These are phyloP conservation scores for Chaetomiaceae sp. DNA, from an alignment of 2,329 filamentous ascomycete species.

Conservation along the genomic window DNA sequence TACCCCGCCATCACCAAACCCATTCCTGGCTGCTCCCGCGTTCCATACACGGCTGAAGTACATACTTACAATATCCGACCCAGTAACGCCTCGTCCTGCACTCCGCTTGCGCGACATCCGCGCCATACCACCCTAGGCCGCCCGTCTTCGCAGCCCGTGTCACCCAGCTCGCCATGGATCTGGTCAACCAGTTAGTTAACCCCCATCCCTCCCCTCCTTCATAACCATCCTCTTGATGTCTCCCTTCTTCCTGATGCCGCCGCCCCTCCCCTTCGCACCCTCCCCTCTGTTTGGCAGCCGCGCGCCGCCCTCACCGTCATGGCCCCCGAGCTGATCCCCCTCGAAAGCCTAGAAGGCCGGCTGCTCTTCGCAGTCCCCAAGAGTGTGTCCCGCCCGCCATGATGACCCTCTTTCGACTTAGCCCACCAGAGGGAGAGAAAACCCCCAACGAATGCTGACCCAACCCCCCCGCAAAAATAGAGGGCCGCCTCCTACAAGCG, in stretches of 20 bases:
- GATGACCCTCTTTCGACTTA: neutral
- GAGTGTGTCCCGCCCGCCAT: conserved; percentile 58
- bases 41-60: neutral
- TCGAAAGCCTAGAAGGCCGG: conserved; percentile 76
- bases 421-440: too few species aligned
- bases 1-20: conserved; percentile 12
- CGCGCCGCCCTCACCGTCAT: conserved; percentile 4
- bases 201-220: conserved; percentile 12
- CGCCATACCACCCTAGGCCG: conserved; percentile 16
- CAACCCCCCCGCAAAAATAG: conserved; percentile 42
- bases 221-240: neutral
- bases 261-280: neutral
- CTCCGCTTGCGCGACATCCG: conserved; percentile 19
- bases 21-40: neutral
- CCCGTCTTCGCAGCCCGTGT: neutral
- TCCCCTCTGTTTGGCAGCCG: neutral
- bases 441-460: conserved; percentile 22
- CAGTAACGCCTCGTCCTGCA: conserved; percentile 14
- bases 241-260: neutral
- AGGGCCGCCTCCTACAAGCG: conserved; percentile 87
- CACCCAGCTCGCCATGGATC: conserved; percentile 41
- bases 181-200: conserved; percentile 48
- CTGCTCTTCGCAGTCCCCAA: conserved; percentile 97
- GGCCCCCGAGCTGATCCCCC: conserved; percentile 20
- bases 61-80: conserved; percentile 8